phyloP scores from a whole-genome alignment of 1,284 basidiomycete species.

The Afroboletus lepidellus region DNA sequence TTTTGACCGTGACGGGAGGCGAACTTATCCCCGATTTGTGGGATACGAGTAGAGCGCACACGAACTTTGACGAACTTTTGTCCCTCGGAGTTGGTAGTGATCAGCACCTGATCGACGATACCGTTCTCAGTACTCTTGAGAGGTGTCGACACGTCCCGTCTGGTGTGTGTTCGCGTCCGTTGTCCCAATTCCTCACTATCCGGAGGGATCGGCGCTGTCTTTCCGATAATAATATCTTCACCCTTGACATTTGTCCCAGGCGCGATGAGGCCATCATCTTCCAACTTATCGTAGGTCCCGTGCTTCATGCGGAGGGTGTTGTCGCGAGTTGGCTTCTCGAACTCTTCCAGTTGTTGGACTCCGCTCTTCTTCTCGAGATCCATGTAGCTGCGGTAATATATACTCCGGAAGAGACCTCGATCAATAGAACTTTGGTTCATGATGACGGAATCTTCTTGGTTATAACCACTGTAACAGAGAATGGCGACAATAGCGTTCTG shows the following conservation, averaged over 20 bases:
- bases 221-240: conserved; percentile 99
- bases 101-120: conserved; percentile 95
- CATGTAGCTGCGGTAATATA: conserved; percentile 98
- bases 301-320: conserved; percentile 97
- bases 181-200: conserved; percentile 98
- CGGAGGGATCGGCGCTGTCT: conserved; percentile 95
- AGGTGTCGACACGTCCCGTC: conserved; percentile 94
- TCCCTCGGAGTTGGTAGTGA: conserved; percentile 95
- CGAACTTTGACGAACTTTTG: conserved; percentile 99
- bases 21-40: conserved; percentile 99
- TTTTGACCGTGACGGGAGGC: conserved; percentile 99
- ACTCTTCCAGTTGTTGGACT: conserved; percentile 89
- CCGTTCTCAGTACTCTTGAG: conserved; percentile 98
- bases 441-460: conserved; percentile 99
- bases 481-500: conserved; percentile 99
- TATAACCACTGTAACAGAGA: conserved; percentile 98
- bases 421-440: conserved; percentile 99
- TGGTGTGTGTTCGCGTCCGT: conserved; percentile 86
- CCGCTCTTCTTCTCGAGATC: conserved; percentile 98
- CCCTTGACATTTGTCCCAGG: conserved; percentile 94
- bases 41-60: conserved; percentile 91
- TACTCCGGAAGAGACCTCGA: conserved; percentile 95
- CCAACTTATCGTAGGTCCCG: conserved; percentile 97
- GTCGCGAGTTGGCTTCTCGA: conserved; percentile 94
- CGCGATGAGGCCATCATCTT: conserved; percentile 93